Base-by-base conservation (phyloP, 176 grass and related monocot genomes). In the Eremochloa ophiuroides region DNA sequence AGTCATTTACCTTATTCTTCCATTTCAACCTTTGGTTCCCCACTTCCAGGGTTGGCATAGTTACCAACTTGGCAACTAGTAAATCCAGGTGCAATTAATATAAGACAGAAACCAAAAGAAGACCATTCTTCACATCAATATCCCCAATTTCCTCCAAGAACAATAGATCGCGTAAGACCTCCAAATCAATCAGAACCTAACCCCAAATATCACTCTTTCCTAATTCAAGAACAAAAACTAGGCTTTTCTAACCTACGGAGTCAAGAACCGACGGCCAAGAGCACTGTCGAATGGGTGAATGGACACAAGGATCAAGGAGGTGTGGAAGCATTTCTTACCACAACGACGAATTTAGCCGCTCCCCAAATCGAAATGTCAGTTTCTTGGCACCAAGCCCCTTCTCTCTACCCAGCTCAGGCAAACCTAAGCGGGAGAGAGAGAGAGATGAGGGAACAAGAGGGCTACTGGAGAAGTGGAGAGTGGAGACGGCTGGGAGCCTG, bases 381-480 rank as follows among this genome's bases (percentile, higher is more conserved):
- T 68, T 75, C 67, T 71, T 66, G 71, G 30, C 23, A 55, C 30
- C 33, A 38, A 4, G 7, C n/a, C 53, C 18, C 30, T 8, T 25
- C 41, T 70, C 51, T 8, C 14, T 30, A 30, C 43, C 33, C 33
- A 39, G 10, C 41, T 48, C 42, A 20, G 62, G 27, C 62, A 66
- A 66, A 66, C 62, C 62, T 18, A 27, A 61, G 53, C 22, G 9
- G 3, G 9, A 4, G 39, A 63, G 38, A 67, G 18, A 8, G 46
- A 70, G 39, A 64, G 29, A 77, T 82, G 41, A 10, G 7, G 29
- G n/a, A 50, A 77, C 33, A 74, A 38, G 75, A 74, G 66, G 78
- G 65, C 66, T n/a, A 38, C 58, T 78, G 55, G n/a, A 43, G 77
- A 66, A 38, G 44, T 78, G 55, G n/a, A 43, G 77, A 66, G 55